Evolutionary conservation across 2,329 filamentous ascomycete genomes (phyloP).

Genomic region (Ophiognomonia clavigignenti-juglandacearum): DNA sequence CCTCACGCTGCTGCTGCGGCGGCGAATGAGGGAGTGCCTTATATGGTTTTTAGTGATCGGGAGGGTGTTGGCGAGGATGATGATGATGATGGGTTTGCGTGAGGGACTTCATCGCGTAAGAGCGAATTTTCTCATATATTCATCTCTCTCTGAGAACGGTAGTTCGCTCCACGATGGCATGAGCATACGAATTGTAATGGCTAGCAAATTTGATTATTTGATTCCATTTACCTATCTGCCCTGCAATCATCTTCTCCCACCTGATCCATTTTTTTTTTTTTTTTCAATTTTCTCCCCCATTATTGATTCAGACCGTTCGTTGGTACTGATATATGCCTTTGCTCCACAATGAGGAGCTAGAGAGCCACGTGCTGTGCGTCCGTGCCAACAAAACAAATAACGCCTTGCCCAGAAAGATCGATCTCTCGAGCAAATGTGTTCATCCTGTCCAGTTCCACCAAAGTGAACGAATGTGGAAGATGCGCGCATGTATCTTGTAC

Average conservation of each 20-base stretch:
- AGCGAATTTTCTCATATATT: background rate
- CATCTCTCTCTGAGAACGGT: background rate
- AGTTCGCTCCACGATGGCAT: too few relatives aligned
- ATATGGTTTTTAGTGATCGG: constrained; percentile 76
- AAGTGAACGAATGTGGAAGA: too few relatives aligned
- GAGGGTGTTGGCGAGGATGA: constrained; percentile 57
- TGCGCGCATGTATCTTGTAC: too few relatives aligned
- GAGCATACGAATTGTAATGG: constrained; percentile 18
- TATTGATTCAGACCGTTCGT: background rate
- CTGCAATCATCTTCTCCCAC: background rate
- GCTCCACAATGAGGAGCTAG: too few relatives aligned
- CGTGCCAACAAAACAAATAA: background rate
- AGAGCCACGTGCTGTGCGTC: too few relatives aligned
- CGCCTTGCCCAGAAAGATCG: background rate
- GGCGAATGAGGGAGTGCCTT: constrained; percentile 36
- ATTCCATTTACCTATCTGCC: background rate
- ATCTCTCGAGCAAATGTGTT: background rate
- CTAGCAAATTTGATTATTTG: constrained; percentile 16
- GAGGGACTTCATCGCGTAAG: too few relatives aligned
- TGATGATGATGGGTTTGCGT: too few relatives aligned
- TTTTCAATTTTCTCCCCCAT: background rate
- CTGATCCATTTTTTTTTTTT: background rate
- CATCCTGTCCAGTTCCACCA: background rate
- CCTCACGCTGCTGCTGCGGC: too few relatives aligned
- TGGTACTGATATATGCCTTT: background rate